These are phyloP conservation scores for Vittaforma corneae DNA, from an alignment of 371 early-diverging fungal genomes.

Conservation along the genomic window DNA sequence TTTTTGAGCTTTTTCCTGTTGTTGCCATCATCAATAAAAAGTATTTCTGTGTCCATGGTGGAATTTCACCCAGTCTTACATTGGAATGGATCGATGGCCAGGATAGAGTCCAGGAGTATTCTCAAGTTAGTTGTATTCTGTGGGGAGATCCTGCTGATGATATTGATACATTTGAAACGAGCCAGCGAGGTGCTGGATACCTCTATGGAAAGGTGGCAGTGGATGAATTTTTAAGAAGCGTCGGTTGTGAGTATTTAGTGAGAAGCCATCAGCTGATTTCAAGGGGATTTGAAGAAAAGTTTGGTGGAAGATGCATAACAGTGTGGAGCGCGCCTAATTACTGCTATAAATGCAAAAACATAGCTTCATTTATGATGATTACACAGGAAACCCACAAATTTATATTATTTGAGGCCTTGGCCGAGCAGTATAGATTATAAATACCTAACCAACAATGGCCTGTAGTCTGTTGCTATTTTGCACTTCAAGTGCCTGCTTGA, in stretches of 20 bases:
- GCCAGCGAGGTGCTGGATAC: slow-evolving; percentile 51
- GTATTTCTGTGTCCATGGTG: slow-evolving; percentile 58
- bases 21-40: slow-evolving; percentile 48
- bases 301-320: slow-evolving; percentile 50
- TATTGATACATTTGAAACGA: slow-evolving; percentile 34
- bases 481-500: background rate
- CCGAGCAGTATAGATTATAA: slow-evolving; percentile 10
- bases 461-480: too few species aligned
- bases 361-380: background rate
- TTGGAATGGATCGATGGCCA: slow-evolving; percentile 46
- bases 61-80: slow-evolving; percentile 50
- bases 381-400: slow-evolving; percentile 9
- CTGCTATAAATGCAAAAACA: slow-evolving; percentile 52
- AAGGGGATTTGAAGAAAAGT: slow-evolving; percentile 56
- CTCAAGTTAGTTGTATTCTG: slow-evolving; percentile 45
- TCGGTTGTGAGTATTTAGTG: too few species aligned
- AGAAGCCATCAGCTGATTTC: slow-evolving; percentile 56
- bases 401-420: slow-evolving; percentile 25
- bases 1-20: slow-evolving; percentile 51
- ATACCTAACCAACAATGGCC: too few species aligned
- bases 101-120: slow-evolving; percentile 20
- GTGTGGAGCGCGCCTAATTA: slow-evolving; percentile 60
- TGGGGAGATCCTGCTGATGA: slow-evolving; percentile 55
- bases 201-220: slow-evolving; percentile 51
- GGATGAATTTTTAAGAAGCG: slow-evolving; percentile 45